Evolutionary conservation across 306 rosid species (phyloP).

Genomic region (Trifolium subterraneum): DNA sequence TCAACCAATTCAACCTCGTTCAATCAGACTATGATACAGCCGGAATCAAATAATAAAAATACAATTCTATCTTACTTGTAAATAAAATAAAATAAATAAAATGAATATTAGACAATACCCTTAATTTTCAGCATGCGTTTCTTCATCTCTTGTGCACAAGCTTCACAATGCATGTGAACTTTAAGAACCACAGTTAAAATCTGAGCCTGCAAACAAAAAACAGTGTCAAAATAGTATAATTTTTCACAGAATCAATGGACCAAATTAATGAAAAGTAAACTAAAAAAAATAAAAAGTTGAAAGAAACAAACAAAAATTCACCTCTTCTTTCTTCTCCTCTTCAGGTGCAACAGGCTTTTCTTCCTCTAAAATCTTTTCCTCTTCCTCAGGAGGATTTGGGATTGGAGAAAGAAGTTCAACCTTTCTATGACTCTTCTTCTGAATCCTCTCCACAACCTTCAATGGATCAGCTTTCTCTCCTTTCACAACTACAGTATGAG

Average conservation of each 20-base stretch:
- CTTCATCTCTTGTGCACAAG: slow-evolving; percentile 79
- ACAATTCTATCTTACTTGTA: not conserved
- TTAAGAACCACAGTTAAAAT: slow-evolving; percentile 59
- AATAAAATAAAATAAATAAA: not conserved
- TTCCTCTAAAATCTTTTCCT: slow-evolving; percentile 50
- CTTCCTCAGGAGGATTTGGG: slow-evolving; percentile 65
- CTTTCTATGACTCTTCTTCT: slow-evolving; percentile 74
- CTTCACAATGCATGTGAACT: slow-evolving; percentile 95
- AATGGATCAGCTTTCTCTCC: slow-evolving; percentile 88
- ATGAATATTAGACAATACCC: slow-evolving; percentile 41
- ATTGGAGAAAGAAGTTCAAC: slow-evolving; percentile 85
- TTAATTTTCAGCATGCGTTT: slow-evolving; percentile 74
- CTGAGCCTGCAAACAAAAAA: slow-evolving; percentile 47
- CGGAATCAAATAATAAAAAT: not conserved
- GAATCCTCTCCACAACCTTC: slow-evolving; percentile 76
- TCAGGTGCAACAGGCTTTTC: slow-evolving; percentile 55
- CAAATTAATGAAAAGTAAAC: not conserved
- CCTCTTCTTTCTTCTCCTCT: slow-evolving; percentile 76
- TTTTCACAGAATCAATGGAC: not conserved
- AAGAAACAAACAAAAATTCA: not conserved
- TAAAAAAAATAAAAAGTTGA: not conserved
- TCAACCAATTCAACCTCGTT: too few species aligned
- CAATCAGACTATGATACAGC: too few species aligned
- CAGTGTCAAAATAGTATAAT: not conserved
- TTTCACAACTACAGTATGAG: slow-evolving; percentile 69